phyloP scores from a whole-genome alignment of 371 early-diverging fungal genomes.

The Basidiobolus meristosporus region DNA sequence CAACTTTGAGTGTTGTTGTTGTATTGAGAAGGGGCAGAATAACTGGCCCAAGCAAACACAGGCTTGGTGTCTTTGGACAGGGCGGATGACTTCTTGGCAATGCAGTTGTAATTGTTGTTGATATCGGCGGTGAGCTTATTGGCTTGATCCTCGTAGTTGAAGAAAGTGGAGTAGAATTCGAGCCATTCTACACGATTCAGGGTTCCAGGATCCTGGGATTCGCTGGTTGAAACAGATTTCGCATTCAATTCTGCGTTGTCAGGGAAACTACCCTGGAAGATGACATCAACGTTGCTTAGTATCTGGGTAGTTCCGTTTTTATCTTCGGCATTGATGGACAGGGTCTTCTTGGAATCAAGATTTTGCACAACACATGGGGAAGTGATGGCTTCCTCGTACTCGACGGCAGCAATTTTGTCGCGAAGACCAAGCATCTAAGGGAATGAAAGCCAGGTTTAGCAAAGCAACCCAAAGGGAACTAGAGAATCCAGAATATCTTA shows the following conservation, averaged over 20 bases:
- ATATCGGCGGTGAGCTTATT: conserved; percentile 26
- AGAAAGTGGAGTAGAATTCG: conserved; percentile 54
- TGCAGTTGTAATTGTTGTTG: conserved; percentile 41
- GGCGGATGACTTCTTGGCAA: conserved; percentile 22
- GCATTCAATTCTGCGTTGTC: conserved; percentile 4
- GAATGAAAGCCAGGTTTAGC: not conserved
- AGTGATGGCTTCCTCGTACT: conserved; percentile 26
- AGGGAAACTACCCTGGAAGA: conserved; percentile 13
- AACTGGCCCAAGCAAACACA: conserved; percentile 43
- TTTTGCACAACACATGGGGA: conserved; percentile 46
- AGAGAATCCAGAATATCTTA: conserved; percentile 28
- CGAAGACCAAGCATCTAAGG: conserved; percentile 45
- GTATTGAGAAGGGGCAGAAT: conserved; percentile 34
- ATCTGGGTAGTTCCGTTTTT: conserved; percentile 15
- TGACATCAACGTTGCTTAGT: conserved; percentile 15
- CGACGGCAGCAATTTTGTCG: conserved; percentile 23
- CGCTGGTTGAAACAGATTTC: conserved; percentile 9
- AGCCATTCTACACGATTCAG: conserved; percentile 58
- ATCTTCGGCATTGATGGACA: conserved; percentile 15
- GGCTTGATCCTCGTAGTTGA: conserved; percentile 40
- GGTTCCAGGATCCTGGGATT: conserved; percentile 16
- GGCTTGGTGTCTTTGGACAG: conserved; percentile 21
- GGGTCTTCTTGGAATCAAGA: conserved; percentile 9
- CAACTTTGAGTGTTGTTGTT: conserved; percentile 49
- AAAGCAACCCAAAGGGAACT: not conserved